A percentile compares a stretch with the other conserved stretches of the same genome.
Evolutionary conservation across 805 yeast genomes (phyloP).

Genomic region (Pichia deserticola): DNA sequence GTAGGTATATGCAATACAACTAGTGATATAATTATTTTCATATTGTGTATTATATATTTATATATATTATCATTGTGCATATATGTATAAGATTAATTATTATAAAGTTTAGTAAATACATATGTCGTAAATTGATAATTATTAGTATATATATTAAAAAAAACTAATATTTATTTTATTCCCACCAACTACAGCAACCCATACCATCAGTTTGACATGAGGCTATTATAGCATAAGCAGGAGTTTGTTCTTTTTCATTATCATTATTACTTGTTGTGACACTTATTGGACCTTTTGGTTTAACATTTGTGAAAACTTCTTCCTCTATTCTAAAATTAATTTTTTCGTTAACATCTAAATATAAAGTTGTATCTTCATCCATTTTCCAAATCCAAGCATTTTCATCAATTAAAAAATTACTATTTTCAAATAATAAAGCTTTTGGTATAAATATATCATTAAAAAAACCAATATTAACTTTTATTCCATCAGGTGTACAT

Average conservation of each 20-base stretch:
- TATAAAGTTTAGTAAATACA: no score
- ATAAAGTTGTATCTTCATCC: conserved; percentile 68
- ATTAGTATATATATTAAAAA: neutral
- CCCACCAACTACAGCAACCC: conserved; percentile 98
- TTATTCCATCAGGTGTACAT: conserved; percentile 81
- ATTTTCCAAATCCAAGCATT: conserved; percentile 93
- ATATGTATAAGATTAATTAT: no score
- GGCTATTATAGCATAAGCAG: conserved; percentile 81
- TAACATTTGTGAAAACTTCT: conserved; percentile 75
- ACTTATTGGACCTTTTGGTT: conserved; percentile 58
- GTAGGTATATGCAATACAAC: conserved; percentile 98
- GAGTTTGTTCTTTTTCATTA: conserved; percentile 37
- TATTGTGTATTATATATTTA: neutral
- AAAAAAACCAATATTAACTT: conserved; percentile 78
- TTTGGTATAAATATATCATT: conserved; percentile 90
- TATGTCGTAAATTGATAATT: neutral
- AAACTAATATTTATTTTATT: conserved; percentile 27
- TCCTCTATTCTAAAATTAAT: conserved; percentile 88
- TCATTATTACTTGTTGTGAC: conserved; percentile 25
- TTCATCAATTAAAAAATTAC: conserved; percentile 45
- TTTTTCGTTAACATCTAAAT: conserved; percentile 83
- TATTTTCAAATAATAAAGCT: conserved; percentile 62
- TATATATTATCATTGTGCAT: neutral
- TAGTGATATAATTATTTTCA: conserved; percentile 25
- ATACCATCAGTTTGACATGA: conserved; percentile 94